Base-by-base conservation (phyloP, 352 stramenopile genomes). In the Thalassiosira livingstoniorum region DNA sequence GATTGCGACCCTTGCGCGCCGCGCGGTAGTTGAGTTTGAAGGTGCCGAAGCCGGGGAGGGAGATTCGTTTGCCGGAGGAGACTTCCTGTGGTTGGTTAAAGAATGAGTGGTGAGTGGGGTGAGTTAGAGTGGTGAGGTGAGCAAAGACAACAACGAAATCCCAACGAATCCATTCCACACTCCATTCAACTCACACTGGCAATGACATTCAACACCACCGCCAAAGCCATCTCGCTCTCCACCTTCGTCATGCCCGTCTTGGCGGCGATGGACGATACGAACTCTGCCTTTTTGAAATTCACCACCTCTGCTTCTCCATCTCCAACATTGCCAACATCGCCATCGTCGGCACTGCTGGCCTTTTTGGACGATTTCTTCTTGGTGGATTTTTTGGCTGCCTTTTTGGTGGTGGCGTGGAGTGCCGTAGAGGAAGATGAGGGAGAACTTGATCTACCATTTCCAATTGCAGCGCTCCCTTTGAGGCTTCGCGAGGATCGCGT, bases 1-100 rank as follows among this genome's bases (percentile, higher is more conserved):
- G 90, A 75, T 95, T 95, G 3, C 90, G 65, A 77, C 90, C 90
- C 63, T 90, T 93, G 15, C 90, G 67, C 67, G 85, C 89, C 34
- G 75, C 74, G 66, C 90, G 73, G 45, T 80, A 69, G 35, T 80
- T 87, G 18, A 89, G 63, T 84, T 91, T 87, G 79, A 95, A 95
- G 29, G 87, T 92, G 54, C 90, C 90, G 85, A 95, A 93, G 58
- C 90, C 90, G 54, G 81, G 70, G 35, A 95, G 67, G 27, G 57
- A 81, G 51, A 94, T 85, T 62, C 86, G 80, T 62, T 93, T 93
- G 18, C 84, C 86, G 27, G 70, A 53, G 4, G 78, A 75, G 70
- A 93, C 83, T 73, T 89, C 82, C 81, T 92, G 61, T 29, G 43
- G 51, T 73, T 32, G 13, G 42, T 34, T 23, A 39, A n/a, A n/a